These are phyloP conservation scores for Talaromyces albobiverticillius DNA, from an alignment of 2,329 filamentous ascomycete genomes.

Conservation along the genomic window DNA sequence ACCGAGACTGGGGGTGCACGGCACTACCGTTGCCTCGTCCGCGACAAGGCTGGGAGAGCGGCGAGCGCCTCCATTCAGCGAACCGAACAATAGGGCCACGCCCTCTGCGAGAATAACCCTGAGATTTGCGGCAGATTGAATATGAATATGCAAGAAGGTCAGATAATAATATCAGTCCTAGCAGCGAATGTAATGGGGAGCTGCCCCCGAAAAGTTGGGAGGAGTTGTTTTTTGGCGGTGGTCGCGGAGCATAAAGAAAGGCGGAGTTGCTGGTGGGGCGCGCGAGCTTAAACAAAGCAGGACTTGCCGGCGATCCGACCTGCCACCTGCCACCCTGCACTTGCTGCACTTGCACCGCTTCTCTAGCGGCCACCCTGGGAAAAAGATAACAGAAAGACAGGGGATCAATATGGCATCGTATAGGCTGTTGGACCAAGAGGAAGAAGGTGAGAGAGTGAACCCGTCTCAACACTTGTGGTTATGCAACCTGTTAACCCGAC, in stretches of 20 bases:
- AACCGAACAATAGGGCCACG: neutral
- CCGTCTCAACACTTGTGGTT: neutral
- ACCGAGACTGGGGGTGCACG: neutral
- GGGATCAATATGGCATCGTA: slow-evolving; percentile 54
- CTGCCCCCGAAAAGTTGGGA: neutral
- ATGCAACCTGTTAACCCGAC: slow-evolving; percentile 17
- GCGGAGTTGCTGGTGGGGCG: slow-evolving; percentile 12
- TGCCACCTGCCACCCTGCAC: too few relatives aligned
- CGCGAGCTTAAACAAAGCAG: slow-evolving; percentile 11
- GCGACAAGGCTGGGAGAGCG: slow-evolving; percentile 9
- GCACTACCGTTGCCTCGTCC: slow-evolving; percentile 2
- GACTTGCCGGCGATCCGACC: too few relatives aligned
- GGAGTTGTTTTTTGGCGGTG: neutral
- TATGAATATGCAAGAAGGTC: too few relatives aligned
- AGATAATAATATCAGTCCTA: neutral
- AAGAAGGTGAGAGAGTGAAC: slow-evolving; percentile 43
- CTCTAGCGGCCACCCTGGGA: too few relatives aligned
- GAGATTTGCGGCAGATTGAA: too few relatives aligned
- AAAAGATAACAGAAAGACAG: too few relatives aligned
- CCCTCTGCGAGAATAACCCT: too few relatives aligned
- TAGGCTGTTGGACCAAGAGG: slow-evolving; percentile 68
- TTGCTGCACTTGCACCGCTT: too few relatives aligned
- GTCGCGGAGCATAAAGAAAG: neutral
- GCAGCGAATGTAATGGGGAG: neutral
- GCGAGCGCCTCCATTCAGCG: slow-evolving; percentile 8